Conservation (phyloP, 768 basidiomycete species). For the Crucibulum laeve region DNA sequence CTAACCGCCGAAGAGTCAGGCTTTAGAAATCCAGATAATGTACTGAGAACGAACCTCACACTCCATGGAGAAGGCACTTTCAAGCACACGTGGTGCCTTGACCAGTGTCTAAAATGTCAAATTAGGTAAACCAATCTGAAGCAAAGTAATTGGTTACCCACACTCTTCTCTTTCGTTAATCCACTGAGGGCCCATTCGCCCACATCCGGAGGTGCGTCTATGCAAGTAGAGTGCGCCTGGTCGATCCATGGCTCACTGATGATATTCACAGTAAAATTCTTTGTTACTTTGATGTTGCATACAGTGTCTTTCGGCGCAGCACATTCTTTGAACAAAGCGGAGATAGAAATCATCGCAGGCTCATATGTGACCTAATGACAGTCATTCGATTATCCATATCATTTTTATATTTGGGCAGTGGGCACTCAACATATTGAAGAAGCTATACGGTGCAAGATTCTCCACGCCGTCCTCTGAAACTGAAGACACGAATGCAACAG, state of each 20-base stretch:
- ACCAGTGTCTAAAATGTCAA: constrained; percentile 29
- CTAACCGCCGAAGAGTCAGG: constrained; percentile 26
- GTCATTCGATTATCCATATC: background rate
- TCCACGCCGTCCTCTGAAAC: constrained; percentile 42
- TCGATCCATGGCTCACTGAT: constrained; percentile 69
- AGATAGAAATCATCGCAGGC: constrained; percentile 61
- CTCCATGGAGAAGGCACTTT: constrained; percentile 62
- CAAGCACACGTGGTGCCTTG: constrained; percentile 53
- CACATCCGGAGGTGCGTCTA: constrained; percentile 48
- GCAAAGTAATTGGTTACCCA: constrained; percentile 23
- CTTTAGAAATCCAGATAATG: background rate
- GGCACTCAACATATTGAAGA: constrained; percentile 29
- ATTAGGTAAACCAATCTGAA: background rate
- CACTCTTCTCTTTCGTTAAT: constrained; percentile 52
- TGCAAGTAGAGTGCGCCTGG: constrained; percentile 47
- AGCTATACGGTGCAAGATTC: constrained; percentile 66
- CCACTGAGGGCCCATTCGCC: constrained; percentile 64
- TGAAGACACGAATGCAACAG: constrained; percentile 66
- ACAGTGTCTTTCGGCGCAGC: constrained; percentile 49
- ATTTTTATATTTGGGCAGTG: background rate
- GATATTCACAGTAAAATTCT: constrained; percentile 69
- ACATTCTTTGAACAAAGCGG: constrained; percentile 15
- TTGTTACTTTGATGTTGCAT: constrained; percentile 59
- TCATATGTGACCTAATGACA: constrained; percentile 40
- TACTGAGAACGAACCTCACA: constrained; percentile 35